Conservation (phyloP, 2,329 filamentous ascomycete species). For the Fusarium anthophilum region DNA sequence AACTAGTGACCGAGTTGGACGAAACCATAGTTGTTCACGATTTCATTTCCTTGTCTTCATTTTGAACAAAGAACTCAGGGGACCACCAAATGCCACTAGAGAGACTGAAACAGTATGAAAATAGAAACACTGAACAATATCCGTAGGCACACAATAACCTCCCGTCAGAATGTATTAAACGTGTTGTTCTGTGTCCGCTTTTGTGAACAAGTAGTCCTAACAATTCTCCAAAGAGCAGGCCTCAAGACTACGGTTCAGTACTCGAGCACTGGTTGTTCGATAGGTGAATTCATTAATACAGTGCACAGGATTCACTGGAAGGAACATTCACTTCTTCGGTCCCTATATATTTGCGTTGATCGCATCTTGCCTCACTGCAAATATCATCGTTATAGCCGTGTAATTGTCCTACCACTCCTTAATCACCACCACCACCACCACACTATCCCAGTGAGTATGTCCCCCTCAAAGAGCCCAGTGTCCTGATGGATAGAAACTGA, state of each 20-base stretch:
- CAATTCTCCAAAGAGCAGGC: slow-evolving; percentile 8
- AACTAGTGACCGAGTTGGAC: not conserved
- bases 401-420: not conserved
- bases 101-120: slow-evolving; percentile 25
- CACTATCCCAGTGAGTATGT: not conserved
- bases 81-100: not conserved
- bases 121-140: slow-evolving; percentile 4
- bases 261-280: slow-evolving; percentile 15
- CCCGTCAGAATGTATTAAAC: not conserved
- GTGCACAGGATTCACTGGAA: not conserved
- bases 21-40: not conserved
- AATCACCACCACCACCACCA: not conserved
- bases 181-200: not conserved
- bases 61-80: slow-evolving; percentile 21
- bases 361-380: slow-evolving; percentile 2
- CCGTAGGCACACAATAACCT: not conserved
- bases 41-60: not conserved
- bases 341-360: slow-evolving; percentile 4
- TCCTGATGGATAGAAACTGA: not conserved
- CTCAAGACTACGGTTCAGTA: not conserved
- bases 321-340: not conserved
- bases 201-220: not conserved
- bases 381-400: not conserved
- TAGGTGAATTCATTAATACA: not conserved
- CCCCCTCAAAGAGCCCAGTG: not conserved